phyloP scores from a whole-genome alignment of 2,329 filamentous ascomycete species.

The Cladosporium sphaerospermum region DNA sequence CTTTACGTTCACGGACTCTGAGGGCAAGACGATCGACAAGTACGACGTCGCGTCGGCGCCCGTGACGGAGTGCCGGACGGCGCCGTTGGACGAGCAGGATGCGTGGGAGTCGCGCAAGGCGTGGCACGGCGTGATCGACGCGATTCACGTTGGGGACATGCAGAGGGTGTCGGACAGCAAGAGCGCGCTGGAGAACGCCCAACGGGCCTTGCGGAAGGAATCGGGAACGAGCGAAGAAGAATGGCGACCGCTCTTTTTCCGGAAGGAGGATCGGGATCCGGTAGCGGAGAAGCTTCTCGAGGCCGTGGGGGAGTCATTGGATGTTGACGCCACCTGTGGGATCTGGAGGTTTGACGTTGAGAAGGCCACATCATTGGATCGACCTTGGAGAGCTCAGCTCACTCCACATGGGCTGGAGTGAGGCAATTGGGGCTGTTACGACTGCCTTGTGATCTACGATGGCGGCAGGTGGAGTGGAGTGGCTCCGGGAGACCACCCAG shows the following conservation, averaged over 20 bases:
- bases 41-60: slow-evolving; percentile 26
- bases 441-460: background rate
- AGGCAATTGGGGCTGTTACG: background rate
- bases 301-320: slow-evolving; percentile 37
- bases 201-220: slow-evolving; percentile 37
- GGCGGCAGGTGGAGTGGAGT: no score
- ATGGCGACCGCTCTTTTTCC: slow-evolving; percentile 39
- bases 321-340: slow-evolving; percentile 58
- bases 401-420: slow-evolving; percentile 21
- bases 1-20: slow-evolving; percentile 33
- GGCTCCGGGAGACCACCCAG: no score
- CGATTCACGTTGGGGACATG: slow-evolving; percentile 38
- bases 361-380: slow-evolving; percentile 32
- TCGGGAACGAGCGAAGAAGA: slow-evolving; percentile 30
- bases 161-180: slow-evolving; percentile 31
- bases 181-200: slow-evolving; percentile 28
- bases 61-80: slow-evolving; percentile 21
- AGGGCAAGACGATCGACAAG: slow-evolving; percentile 31
- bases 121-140: slow-evolving; percentile 37
- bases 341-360: slow-evolving; percentile 60
- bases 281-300: slow-evolving; percentile 26
- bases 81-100: slow-evolving; percentile 35
- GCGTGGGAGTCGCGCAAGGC: slow-evolving; percentile 41
- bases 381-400: slow-evolving; percentile 26
- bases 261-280: slow-evolving; percentile 22